Conservation (phyloP, 1,284 basidiomycete species). For the Phlebopus sp. region DNA sequence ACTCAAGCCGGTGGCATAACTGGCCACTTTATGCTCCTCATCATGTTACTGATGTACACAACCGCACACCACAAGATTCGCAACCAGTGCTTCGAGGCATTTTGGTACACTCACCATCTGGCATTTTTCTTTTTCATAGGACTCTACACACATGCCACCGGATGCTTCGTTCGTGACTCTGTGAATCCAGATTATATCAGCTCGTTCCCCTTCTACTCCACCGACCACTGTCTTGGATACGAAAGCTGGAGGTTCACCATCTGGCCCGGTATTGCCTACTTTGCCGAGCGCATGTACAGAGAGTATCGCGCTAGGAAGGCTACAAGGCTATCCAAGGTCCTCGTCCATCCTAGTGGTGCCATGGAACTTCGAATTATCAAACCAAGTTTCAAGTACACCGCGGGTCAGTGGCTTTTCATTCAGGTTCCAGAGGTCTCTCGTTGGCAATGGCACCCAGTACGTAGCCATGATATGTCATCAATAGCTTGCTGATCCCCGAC, state of each 20-base stretch:
- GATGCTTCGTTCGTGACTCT: slow-evolving; percentile 87
- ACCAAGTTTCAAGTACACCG: slow-evolving; percentile 83
- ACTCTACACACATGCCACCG: slow-evolving; percentile 84
- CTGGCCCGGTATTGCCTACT: slow-evolving; percentile 85
- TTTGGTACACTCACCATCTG: slow-evolving; percentile 92
- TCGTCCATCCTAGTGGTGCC: slow-evolving; percentile 79
- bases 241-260: slow-evolving; percentile 83
- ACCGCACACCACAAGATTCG: slow-evolving; percentile 84
- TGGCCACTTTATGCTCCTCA: slow-evolving; percentile 86
- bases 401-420: slow-evolving; percentile 89
- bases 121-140: slow-evolving; percentile 91
- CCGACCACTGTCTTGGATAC: slow-evolving; percentile 82
- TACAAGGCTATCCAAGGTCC: slow-evolving; percentile 76
- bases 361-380: slow-evolving; percentile 90
- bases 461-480: slow-evolving; percentile 22
- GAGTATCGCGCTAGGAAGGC: slow-evolving; percentile 73
- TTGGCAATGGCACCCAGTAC: slow-evolving; percentile 89
- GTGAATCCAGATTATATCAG: slow-evolving; percentile 61
- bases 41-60: slow-evolving; percentile 84
- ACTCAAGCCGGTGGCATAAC: slow-evolving; percentile 82
- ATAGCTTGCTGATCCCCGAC: neutral
- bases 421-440: slow-evolving; percentile 80
- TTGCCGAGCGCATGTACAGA: slow-evolving; percentile 77
- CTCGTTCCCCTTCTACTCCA: slow-evolving; percentile 80
- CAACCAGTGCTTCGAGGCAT: slow-evolving; percentile 84